Evolutionary conservation across 768 basidiomycete genomes (phyloP).

Genomic region (Phlegmacium glaucopus): DNA sequence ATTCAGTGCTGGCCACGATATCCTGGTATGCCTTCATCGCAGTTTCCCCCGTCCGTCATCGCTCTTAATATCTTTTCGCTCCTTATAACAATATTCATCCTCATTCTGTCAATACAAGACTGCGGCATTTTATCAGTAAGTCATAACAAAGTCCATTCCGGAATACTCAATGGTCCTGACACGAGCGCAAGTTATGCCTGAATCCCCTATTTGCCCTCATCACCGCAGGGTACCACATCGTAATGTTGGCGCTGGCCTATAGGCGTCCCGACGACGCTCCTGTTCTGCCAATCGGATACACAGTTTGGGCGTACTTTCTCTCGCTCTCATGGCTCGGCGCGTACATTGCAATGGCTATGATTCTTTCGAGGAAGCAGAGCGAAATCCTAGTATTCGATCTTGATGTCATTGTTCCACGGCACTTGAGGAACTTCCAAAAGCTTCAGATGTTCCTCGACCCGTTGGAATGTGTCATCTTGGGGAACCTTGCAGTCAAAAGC

Average conservation of each 20-base stretch:
- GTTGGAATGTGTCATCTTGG: constrained; percentile 16
- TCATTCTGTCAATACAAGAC: constrained; percentile 16
- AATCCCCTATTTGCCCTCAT: constrained; percentile 22
- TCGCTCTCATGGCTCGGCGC: constrained; percentile 23
- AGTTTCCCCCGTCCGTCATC: constrained; percentile 15
- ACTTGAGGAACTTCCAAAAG: constrained; percentile 10
- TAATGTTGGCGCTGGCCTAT: constrained; percentile 15
- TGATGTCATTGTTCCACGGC: constrained; percentile 12
- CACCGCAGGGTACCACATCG: constrained; percentile 20
- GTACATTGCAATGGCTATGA: constrained; percentile 23
- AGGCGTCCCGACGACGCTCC: constrained; percentile 12
- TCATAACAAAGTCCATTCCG: neutral
- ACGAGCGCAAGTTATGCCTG: constrained; percentile 15
- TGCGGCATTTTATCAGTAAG: constrained; percentile 24
- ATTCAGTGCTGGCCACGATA: constrained; percentile 20
- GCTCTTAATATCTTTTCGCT: constrained; percentile 21
- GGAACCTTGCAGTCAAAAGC: constrained; percentile 19
- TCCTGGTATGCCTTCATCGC: constrained; percentile 18
- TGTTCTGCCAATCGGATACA: constrained; percentile 13
- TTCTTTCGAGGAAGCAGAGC: constrained; percentile 15
- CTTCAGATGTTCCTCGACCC: constrained; percentile 23
- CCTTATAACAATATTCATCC: constrained; percentile 15
- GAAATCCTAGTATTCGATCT: constrained; percentile 10
- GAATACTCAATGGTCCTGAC: neutral
- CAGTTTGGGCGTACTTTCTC: constrained; percentile 19